Evolutionary conservation across 2,329 filamentous ascomycete genomes (phyloP).

Genomic region (Akanthomyces muscarius): DNA sequence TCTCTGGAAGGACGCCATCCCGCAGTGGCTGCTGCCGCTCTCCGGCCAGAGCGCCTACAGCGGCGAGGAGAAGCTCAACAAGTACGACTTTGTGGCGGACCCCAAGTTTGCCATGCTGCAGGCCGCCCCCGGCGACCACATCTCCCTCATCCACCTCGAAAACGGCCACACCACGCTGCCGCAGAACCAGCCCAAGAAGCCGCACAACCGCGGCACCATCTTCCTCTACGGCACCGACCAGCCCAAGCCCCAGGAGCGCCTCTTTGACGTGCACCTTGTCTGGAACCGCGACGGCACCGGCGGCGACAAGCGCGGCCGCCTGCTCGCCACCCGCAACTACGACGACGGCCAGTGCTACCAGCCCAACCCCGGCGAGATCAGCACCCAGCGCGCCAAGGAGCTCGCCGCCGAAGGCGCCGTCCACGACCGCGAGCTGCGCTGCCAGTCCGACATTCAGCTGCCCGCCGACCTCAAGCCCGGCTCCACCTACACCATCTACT

Average conservation of each 20-base stretch:
- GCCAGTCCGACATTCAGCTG: slow-evolving; percentile 76
- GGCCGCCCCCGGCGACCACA: slow-evolving; percentile 55
- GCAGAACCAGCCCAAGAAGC: slow-evolving; percentile 53
- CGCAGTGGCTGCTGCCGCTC: slow-evolving; percentile 61
- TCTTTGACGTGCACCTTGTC: slow-evolving; percentile 63
- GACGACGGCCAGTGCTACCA: slow-evolving; percentile 93
- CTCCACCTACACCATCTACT: slow-evolving; percentile 77
- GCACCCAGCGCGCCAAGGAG: slow-evolving; percentile 52
- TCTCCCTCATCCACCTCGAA: slow-evolving; percentile 67
- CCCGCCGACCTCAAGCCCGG: slow-evolving; percentile 61
- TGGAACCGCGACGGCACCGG: slow-evolving; percentile 82
- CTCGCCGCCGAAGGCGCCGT: slow-evolving; percentile 51
- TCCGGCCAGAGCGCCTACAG: slow-evolving; percentile 60
- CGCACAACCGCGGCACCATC: slow-evolving; percentile 64
- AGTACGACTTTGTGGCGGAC: slow-evolving; percentile 33
- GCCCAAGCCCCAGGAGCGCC: slow-evolving; percentile 47
- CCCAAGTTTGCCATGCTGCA: slow-evolving; percentile 58
- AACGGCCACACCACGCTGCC: slow-evolving; percentile 71
- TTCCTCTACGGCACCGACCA: slow-evolving; percentile 69
- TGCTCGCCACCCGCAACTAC: slow-evolving; percentile 74
- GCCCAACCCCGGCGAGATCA: slow-evolving; percentile 58
- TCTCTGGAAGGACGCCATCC: slow-evolving; percentile 54
- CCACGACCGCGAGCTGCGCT: slow-evolving; percentile 62
- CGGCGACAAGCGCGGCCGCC: slow-evolving; percentile 70
- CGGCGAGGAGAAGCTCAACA: slow-evolving; percentile 50